Percentiles rank a stretch among this genome's conserved stretches.
phyloP scores from a whole-genome alignment of 2,329 filamentous ascomycete species.

The Nemania bipapillata region DNA sequence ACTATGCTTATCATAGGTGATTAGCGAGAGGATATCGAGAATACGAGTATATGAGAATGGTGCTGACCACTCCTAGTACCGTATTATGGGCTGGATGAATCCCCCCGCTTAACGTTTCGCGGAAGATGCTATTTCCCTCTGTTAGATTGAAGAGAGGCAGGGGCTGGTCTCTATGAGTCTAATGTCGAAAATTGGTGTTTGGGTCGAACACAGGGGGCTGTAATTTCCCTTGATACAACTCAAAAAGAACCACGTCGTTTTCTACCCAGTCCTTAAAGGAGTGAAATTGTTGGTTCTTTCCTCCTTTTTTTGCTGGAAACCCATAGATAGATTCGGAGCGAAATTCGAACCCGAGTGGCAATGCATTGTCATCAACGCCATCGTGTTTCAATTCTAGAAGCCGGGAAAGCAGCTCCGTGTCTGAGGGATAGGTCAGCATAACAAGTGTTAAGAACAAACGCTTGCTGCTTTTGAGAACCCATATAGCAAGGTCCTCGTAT shows the following conservation, averaged over 20 bases:
- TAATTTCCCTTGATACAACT: conserved; percentile 16
- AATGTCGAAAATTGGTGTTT: conserved; percentile 13
- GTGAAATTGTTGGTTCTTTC: neutral
- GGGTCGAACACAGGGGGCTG: conserved; percentile 21
- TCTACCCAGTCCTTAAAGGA: conserved; percentile 20
- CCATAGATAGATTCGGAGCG: conserved; percentile 5
- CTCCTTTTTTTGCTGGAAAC: conserved; percentile 1
- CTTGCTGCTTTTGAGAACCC: conserved; percentile 23
- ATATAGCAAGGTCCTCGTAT: conserved; percentile 19
- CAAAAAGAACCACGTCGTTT: conserved; percentile 13
- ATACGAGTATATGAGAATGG: too few relatives aligned
- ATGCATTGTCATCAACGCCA: conserved; percentile 17
- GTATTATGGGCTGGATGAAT: too few relatives aligned
- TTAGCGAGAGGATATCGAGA: too few relatives aligned
- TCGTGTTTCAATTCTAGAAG: conserved; percentile 7
- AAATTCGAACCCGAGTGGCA: conserved; percentile 16
- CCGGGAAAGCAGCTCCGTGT: conserved; percentile 17
- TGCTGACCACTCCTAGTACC: too few relatives aligned
- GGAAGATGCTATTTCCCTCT: too few relatives aligned
- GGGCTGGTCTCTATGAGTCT: conserved; percentile 13
- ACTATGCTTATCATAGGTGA: too few relatives aligned
- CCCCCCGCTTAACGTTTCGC: too few relatives aligned
- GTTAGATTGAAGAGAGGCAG: too few relatives aligned
- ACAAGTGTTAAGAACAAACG: conserved; percentile 30
- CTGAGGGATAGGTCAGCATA: neutral